Evolutionary conservation across 345 rosid genomes (phyloP), one percentile per base, ranked within the genome.

Genomic region (Dipteronia dyeriana): DNA sequence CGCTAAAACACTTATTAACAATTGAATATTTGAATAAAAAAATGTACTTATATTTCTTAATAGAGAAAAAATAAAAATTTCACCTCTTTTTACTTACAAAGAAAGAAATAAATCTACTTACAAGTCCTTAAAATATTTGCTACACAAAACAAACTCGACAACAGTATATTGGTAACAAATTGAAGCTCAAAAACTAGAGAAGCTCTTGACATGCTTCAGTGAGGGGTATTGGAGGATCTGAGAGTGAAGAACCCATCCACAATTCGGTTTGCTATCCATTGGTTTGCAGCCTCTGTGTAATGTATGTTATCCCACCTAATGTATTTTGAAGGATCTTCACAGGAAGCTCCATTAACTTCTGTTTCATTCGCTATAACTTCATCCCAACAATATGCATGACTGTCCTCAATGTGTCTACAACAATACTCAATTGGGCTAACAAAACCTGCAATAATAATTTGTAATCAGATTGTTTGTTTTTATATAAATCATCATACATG

Each of bases 271-370:
- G 86, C 84, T 31, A 82, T 64, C 80, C 84, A 78, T 20, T 61
- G 62, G n/a, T 80, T 85, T n/a, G 86, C 84, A 71, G 86, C 86
- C 22, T 85, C 77, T 25, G 86, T 75, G 43, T 80, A 70, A 71
- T 85, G 86, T 20, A 78, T 3, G 22, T 84, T 71, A 68, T 85
- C 88, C 88, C 86, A 83, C 25, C 84, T 81, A 43, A 85, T 71
- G 26, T 73, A 70, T 47, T 78, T 65, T 43, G 82, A 75, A 29
- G 82, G 82, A 7, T 82, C 66, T 23, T 74, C 68, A 65, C 84
- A 79, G 9, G 79, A 14, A 43, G 38, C 67, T 7, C 66, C 77
- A 26, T 11, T 43, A 22, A 78, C 60, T 3, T 59, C n/a, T 22
- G 81, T 76, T n/a, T 81, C 84, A 76, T 82, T 78, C 62, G 54